Evolutionary conservation across 768 basidiomycete species (phyloP), one percentile per base, ranked within the genome.

Genomic region (Mycena galopus): DNA sequence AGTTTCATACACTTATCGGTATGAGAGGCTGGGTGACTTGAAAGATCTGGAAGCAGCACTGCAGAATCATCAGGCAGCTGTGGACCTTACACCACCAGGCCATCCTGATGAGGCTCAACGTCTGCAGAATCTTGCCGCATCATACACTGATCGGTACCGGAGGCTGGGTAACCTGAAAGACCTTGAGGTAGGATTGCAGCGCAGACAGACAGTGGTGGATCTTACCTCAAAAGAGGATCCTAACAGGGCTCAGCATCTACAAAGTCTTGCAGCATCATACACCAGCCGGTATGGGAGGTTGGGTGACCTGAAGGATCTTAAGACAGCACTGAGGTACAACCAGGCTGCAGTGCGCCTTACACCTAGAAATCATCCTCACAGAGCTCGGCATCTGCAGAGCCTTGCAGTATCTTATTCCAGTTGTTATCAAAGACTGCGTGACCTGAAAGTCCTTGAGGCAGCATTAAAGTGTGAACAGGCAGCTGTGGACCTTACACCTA

Each of bases 31-130:
- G 17, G 56, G 56, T 57, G 56, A 33, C 19, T 33, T 57, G 19
- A 57, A 33, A n/a, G 56, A 57, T 33, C 56, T 57, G 9, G 56
- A 57, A 33, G 30, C 32, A n/a, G 56, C 56, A 57, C 32, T 57
- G 56, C 32, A 57, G 32, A 8, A 27, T 30, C 4, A 56, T 16
- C 55, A 56, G 12, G 29, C 4, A 30, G 55, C 55, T 30, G 27
- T 56, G 29, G 55, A 56, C 29, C 55, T 56, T 30, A 30, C 29
- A 29, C 55, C 55, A 56, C 4, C 25, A 30, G 55, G 35, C 29
- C 55, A 56, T 56, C 55, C 29, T 30, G 11, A 12, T 29, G 16
- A 30, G 35, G 35, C 35, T 35, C 35, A 33, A 11, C 56, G 16
- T 57, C 56, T 14, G 35, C 35, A 35, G 35, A 35, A 56, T 29